Conservation (phyloP, 805 yeast species). For the Pichia phayaonensis region DNA sequence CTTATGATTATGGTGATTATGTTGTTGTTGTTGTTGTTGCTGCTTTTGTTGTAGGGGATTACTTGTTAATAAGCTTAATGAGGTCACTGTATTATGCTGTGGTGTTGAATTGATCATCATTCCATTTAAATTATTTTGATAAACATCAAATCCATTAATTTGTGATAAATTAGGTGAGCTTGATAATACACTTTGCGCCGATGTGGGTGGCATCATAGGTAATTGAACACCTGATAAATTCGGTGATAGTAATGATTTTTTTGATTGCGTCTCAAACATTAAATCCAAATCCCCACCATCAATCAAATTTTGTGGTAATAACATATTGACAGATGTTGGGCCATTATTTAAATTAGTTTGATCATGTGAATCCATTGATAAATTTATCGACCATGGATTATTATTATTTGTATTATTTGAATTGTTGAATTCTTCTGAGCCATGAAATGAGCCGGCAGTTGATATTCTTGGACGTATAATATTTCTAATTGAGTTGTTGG, state of each 20-base stretch:
- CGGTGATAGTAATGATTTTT: background rate
- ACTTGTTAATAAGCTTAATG: conserved; percentile 16
- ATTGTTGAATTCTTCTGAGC: conserved; percentile 1
- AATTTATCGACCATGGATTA: conserved; percentile 5
- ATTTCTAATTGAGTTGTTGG: background rate
- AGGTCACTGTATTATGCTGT: conserved; percentile 10
- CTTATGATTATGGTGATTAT: background rate
- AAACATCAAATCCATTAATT: conserved; percentile 9
- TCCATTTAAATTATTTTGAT: background rate
- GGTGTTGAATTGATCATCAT: conserved; percentile 6
- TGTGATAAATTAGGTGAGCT: conserved; percentile 12
- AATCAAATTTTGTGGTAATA: conserved; percentile 26
- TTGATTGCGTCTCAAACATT: conserved; percentile 4
- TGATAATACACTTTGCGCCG: background rate
- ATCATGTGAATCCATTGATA: background rate
- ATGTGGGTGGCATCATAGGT: background rate
- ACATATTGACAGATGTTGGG: conserved; percentile 17
- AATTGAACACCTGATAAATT: background rate
- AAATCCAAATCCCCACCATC: conserved; percentile 19
- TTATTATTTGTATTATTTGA: conserved; percentile 5
- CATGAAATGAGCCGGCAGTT: conserved; percentile 5
- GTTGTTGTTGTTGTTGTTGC: background rate
- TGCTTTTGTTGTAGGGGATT: conserved; percentile 1
- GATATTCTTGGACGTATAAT: conserved; percentile 5
- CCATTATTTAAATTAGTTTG: conserved; percentile 7